Evolutionary conservation across 768 basidiomycete species (phyloP).

Genomic region (Trametes cubensis): DNA sequence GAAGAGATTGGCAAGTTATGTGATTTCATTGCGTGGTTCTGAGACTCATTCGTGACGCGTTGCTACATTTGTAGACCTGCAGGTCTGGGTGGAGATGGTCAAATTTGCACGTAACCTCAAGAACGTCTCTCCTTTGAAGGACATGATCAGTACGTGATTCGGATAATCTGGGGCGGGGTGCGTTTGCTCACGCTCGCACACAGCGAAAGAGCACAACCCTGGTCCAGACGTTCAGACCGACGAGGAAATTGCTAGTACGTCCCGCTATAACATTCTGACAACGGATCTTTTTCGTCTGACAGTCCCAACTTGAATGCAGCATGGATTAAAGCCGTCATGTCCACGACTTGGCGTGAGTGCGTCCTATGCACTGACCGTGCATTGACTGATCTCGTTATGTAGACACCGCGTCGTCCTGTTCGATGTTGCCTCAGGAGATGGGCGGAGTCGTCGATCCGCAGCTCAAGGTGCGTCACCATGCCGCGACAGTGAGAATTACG

Average conservation of each 20-base stretch:
- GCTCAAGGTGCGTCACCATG: conserved; percentile 40
- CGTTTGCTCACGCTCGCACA: background rate
- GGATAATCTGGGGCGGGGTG: background rate
- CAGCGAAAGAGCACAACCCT: conserved; percentile 36
- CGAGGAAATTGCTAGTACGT: conserved; percentile 29
- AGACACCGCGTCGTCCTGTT: conserved; percentile 53
- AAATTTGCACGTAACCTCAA: conserved; percentile 34
- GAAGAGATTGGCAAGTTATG: conserved; percentile 32
- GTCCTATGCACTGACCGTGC: background rate
- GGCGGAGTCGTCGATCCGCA: conserved; percentile 53
- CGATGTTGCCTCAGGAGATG: conserved; percentile 56
- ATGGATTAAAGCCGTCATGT: conserved; percentile 30
- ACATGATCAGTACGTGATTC: conserved; percentile 27
- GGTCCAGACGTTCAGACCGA: conserved; percentile 35
- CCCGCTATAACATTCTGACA: background rate
- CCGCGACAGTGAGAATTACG: no score
- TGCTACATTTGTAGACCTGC: conserved; percentile 26
- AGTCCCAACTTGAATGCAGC: conserved; percentile 15
- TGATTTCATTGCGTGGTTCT: no score
- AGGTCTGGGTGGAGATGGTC: conserved; percentile 34
- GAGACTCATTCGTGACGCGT: background rate
- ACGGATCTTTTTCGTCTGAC: background rate
- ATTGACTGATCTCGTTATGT: background rate
- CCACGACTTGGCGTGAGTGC: conserved; percentile 29
- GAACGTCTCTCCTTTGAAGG: conserved; percentile 30